Conservation (phyloP, 78 protist genomes). For the Dictyostelium capitatum region DNA sequence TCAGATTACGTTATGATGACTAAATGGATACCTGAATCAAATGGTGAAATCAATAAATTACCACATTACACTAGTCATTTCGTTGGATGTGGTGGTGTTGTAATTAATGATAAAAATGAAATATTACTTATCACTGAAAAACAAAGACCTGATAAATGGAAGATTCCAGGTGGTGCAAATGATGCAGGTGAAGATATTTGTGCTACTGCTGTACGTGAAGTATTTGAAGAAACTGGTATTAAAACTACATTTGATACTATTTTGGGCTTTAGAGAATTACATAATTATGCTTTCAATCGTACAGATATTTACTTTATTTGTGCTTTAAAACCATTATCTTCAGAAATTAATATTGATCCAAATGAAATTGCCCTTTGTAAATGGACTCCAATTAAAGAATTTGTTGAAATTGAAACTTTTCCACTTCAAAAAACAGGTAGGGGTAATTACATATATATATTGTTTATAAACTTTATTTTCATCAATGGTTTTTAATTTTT, state of each 20-base stretch:
- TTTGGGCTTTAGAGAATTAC: slow-evolving; percentile 71
- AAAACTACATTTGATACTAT: slow-evolving; percentile 61
- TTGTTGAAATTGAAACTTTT: neutral
- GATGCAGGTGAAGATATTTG: slow-evolving; percentile 86
- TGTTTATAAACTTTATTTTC: no score
- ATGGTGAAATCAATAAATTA: slow-evolving; percentile 18
- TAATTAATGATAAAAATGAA: slow-evolving; percentile 79
- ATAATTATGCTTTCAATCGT: slow-evolving; percentile 70
- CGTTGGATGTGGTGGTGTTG: slow-evolving; percentile 86
- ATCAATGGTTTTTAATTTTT: no score
- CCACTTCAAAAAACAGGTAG: slow-evolving; percentile 47
- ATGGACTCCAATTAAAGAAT: slow-evolving; percentile 66
- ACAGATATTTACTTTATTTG: slow-evolving; percentile 70
- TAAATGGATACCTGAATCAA: slow-evolving; percentile 64
- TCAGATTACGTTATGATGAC: slow-evolving; percentile 64
- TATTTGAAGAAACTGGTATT: slow-evolving; percentile 88
- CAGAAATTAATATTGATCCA: slow-evolving; percentile 63
- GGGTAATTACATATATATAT: no score
- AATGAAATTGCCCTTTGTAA: slow-evolving; percentile 66
- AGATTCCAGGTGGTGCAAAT: slow-evolving; percentile 87
- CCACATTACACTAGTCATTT: slow-evolving; percentile 75
- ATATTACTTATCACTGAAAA: slow-evolving; percentile 78
- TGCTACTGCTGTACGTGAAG: slow-evolving; percentile 85
- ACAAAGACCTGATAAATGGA: slow-evolving; percentile 83
- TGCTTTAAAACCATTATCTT: slow-evolving; percentile 31